Evolutionary conservation across 1,284 basidiomycete species (phyloP), one percentile per base, ranked within the genome.

Genomic region (Sporisorium iseilematis-ciliati): DNA sequence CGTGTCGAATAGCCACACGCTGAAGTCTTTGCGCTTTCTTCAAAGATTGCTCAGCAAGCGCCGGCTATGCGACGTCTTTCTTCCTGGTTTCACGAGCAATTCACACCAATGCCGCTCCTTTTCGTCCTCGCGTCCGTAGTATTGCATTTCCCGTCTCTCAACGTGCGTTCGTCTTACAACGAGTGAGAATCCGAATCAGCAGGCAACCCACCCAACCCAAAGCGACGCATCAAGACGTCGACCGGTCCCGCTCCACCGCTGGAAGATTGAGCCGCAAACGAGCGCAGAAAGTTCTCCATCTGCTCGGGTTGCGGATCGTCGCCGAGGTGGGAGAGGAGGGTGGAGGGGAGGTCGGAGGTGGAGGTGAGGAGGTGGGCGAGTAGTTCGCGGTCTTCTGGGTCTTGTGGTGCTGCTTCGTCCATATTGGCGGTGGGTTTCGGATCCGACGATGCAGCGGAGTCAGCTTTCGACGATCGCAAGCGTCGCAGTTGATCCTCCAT

Each of bases 171-270:
- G 20, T 25, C 3, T 26, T 38, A 51, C 43, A 16, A 31, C 18
- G 45, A 18, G 20, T 16, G 20, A 18, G 46, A 20, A 41, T 65
- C 63, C 29, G 63, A 64, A 52, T 75, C 63, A 31, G 63, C 66
- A 29, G 72, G 72, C 18, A 75, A 38, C 5, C 43, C 12, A 16
- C 72, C 72, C 2, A 75, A 29, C 1, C 72, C 72, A 23, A 75
- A 75, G 4, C 72, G 4, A 1, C 63, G 65, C 72, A 75, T 75
- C n/a, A 75, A 53, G 6, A 61, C 45, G 35, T 75, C 59, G 3
- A 75, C 72, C 2, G 72, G 72, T 5, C 59, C 55, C 2, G 56
- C 33, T 2, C 65, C 70, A 8, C 20, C 57, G 4, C 58, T 65
- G 2, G 21, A 21, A 1, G 66, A 4, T 43, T 75, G 72, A 2